Conservation (phyloP, 441 rosid species). For the Arabidopsis lyrata region DNA sequence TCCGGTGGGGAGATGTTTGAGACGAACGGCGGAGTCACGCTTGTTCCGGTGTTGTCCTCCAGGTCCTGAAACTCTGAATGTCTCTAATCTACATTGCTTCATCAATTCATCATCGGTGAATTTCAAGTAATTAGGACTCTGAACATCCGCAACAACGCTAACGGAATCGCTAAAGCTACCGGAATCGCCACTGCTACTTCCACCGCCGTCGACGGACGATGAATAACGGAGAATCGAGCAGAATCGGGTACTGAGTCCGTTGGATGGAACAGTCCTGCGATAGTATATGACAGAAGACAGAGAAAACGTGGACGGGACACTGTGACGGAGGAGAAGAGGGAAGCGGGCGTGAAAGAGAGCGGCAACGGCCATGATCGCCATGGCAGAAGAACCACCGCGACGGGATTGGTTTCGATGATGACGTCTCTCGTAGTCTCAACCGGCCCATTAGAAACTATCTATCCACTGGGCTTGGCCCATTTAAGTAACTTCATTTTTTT, state of each 20-base stretch:
- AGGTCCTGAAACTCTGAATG: constrained; percentile 82
- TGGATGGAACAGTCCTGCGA: background rate
- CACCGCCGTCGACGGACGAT: constrained; percentile 16
- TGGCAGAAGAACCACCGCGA: constrained; percentile 27
- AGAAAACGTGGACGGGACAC: constrained; percentile 3
- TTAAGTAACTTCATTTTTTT: background rate
- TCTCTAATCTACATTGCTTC: constrained; percentile 75
- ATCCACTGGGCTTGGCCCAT: background rate
- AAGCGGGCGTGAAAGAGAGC: constrained; percentile 39
- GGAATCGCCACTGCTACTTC: background rate
- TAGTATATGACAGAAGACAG: constrained; percentile 16
- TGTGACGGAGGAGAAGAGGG: constrained; percentile 40
- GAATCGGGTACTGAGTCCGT: constrained; percentile 11
- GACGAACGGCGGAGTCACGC: constrained; percentile 92
- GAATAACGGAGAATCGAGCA: constrained; percentile 30
- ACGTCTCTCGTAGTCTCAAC: constrained; percentile 22
- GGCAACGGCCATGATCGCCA: constrained; percentile 45
- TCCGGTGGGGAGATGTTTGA: constrained; percentile 89
- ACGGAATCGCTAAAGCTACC: background rate
- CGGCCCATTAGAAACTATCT: constrained; percentile 1
- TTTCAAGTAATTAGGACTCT: constrained; percentile 50
- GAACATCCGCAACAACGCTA: background rate
- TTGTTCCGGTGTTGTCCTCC: constrained; percentile 99
- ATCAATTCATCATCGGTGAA: constrained; percentile 76
- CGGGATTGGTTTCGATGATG: constrained; percentile 26